Base-by-base conservation (phyloP, 2,329 filamentous ascomycete genomes). In the Pseudogymnoascus sp. region DNA sequence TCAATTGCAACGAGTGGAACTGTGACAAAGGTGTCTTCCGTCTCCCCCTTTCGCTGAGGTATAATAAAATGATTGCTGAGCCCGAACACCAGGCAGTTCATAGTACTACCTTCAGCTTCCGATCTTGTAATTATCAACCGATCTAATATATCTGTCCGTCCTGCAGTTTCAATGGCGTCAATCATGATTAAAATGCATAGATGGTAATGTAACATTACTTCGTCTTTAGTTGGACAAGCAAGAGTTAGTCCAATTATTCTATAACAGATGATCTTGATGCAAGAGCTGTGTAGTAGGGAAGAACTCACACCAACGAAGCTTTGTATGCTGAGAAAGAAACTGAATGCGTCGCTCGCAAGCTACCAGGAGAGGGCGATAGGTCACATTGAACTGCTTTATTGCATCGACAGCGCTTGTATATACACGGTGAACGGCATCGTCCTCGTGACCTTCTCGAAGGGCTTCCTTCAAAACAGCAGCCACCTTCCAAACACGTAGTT, bases 401-500 rank as follows among this genome's bases (percentile, higher is more conserved):
- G 67, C 68, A 23, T 72, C 70, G n/a, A 69, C 64, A 22, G 68
- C 67, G 2, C 64, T 65, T 8, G 64, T 63, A 65, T 69, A 71
- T 6, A 69, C 71, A 30, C 65, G 62, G 6, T 66, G 63, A 35
- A 72, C 69, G 33, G 67, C 67, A 7, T 68, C 65, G 30, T 72
- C 72, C 36, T 70, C 71, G 25, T 69, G 67, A 5, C 72, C 72
- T 60, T 73, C 72, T 33, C 71, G 65, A 14, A 73, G 66, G 11
- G 72, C 70, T 58, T 73, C 72, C 60, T 73, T 73, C 16, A 73
- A 58, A 2, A 71, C 64, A 5, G 71, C 69, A 12, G 69, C 68
- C 38, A 69, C 64, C 60, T 71, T 73, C 71, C 71, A 73, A 8
- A 69, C 64, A 33, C 69, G 68, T 2, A 73, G 35, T 39, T 71